Percentiles rank a stretch among this genome's conserved stretches.
Conservation (phyloP, 768 basidiomycete genomes). For the Leccinum imitatum region DNA sequence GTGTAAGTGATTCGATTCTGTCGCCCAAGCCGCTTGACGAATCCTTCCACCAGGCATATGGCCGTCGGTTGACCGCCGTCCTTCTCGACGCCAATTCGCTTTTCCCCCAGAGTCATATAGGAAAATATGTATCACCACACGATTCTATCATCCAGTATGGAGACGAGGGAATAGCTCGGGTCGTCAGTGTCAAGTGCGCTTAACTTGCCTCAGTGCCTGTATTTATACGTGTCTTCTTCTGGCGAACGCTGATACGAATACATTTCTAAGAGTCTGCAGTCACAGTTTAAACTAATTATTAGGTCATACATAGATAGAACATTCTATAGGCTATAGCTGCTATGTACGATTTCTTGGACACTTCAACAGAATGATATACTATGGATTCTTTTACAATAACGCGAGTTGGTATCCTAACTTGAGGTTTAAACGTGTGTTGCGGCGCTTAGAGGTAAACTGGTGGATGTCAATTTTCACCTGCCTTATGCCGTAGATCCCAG, state of each 20-base stretch:
- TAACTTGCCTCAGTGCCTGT: not conserved
- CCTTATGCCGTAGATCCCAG: too few relatives aligned
- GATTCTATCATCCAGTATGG: slow-evolving; percentile 51
- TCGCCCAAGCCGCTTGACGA: not conserved
- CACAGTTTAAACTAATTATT: too few relatives aligned
- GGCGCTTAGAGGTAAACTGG: too few relatives aligned
- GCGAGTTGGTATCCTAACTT: too few relatives aligned
- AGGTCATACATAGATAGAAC: too few relatives aligned
- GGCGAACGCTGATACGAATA: not conserved
- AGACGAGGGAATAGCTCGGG: slow-evolving; percentile 47
- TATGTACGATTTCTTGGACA: too few relatives aligned
- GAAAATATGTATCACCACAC: slow-evolving; percentile 15
- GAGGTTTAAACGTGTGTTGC: too few relatives aligned
- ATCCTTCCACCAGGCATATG: slow-evolving; percentile 47
- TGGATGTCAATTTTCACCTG: too few relatives aligned
- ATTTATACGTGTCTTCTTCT: not conserved
- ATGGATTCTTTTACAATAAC: too few relatives aligned
- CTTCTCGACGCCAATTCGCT: slow-evolving; percentile 45
- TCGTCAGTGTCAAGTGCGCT: slow-evolving; percentile 53
- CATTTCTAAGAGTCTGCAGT: not conserved
- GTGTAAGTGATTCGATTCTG: slow-evolving; percentile 48
- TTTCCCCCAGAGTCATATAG: slow-evolving; percentile 9
- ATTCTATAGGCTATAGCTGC: too few relatives aligned
- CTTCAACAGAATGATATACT: too few relatives aligned
- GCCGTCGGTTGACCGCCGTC: slow-evolving; percentile 61